phyloP scores from a whole-genome alignment of 2,329 filamentous ascomycete genomes.

The Hymenoscyphus infarciens region DNA sequence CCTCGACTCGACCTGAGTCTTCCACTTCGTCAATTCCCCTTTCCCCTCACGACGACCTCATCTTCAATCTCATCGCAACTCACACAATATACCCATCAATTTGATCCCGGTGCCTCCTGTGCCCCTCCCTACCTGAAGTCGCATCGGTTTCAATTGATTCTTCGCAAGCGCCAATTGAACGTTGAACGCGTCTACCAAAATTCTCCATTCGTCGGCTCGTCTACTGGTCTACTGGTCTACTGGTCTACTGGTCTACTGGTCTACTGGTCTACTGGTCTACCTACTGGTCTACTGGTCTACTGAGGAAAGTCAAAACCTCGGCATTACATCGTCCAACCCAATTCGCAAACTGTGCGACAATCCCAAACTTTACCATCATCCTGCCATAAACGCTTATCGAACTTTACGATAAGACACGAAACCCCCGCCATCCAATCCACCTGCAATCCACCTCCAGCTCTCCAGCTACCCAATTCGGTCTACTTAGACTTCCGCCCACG shows the following conservation, averaged over 20 bases:
- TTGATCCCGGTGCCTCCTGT: not conserved
- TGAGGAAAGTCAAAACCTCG: too few relatives aligned
- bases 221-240: too few relatives aligned
- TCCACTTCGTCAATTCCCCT: not conserved
- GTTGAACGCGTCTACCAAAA: not conserved
- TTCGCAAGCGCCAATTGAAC: not conserved
- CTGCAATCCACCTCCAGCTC: too few relatives aligned
- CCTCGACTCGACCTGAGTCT: not conserved
- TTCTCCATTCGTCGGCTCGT: not conserved
- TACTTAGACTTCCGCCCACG: not conserved
- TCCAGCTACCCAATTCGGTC: not conserved
- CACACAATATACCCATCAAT: not conserved
- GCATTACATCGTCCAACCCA: not conserved
- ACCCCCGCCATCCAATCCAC: constrained; percentile 1
- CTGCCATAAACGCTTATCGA: not conserved
- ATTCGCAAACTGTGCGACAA: not conserved
- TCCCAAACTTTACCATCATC: not conserved
- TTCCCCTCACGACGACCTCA: not conserved
- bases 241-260: too few relatives aligned
- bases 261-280: too few relatives aligned
- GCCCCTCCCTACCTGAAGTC: not conserved
- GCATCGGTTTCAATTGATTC: not conserved
- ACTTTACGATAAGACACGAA: not conserved
- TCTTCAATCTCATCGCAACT: not conserved
- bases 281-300: too few relatives aligned